Evolutionary conservation across 2,329 filamentous ascomycete genomes (phyloP).

Genomic region (Gnomoniopsis sp.): DNA sequence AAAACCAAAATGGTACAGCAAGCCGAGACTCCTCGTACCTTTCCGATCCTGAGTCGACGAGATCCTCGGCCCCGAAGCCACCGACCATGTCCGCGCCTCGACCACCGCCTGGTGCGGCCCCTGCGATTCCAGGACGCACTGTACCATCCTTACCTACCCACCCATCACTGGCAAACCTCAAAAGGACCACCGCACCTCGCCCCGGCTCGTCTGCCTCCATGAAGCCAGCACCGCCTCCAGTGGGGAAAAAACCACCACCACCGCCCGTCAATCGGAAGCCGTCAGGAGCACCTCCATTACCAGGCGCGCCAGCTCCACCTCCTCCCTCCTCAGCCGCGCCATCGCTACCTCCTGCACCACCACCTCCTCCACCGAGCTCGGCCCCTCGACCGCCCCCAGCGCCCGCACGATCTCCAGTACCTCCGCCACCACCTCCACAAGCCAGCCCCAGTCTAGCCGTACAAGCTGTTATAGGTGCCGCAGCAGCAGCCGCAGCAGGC

Average conservation of each 20-base stretch:
- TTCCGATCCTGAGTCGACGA: conserved; percentile 72
- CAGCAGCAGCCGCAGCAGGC: conserved; percentile 22
- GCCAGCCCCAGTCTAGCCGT: conserved; percentile 32
- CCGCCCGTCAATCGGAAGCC: conserved; percentile 59
- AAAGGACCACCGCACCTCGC: conserved; percentile 54
- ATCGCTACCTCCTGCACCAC: conserved; percentile 37
- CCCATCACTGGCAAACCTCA: conserved; percentile 56
- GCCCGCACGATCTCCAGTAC: conserved; percentile 29
- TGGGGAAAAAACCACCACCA: conserved; percentile 72
- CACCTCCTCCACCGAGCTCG: conserved; percentile 33
- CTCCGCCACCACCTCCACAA: conserved; percentile 27
- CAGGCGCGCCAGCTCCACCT: conserved; percentile 32
- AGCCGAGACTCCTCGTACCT: conserved; percentile 69
- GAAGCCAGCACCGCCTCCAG: conserved; percentile 70
- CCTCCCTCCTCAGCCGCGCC: conserved; percentile 37
- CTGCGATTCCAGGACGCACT: conserved; percentile 55
- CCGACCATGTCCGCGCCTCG: conserved; percentile 53
- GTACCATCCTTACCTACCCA: conserved; percentile 45
- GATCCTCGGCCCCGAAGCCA: conserved; percentile 48
- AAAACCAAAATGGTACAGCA: conserved; percentile 37
- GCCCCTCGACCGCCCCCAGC: conserved; percentile 33
- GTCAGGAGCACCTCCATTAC: conserved; percentile 35
- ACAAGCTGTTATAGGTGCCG: conserved; percentile 37
- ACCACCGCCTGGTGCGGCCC: conserved; percentile 56
- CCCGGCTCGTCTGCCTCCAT: conserved; percentile 59